Evolutionary conservation across 2,329 filamentous ascomycete genomes (phyloP), one percentile per base, ranked within the genome.

Genomic region (Nannizziopsis barbatae): DNA sequence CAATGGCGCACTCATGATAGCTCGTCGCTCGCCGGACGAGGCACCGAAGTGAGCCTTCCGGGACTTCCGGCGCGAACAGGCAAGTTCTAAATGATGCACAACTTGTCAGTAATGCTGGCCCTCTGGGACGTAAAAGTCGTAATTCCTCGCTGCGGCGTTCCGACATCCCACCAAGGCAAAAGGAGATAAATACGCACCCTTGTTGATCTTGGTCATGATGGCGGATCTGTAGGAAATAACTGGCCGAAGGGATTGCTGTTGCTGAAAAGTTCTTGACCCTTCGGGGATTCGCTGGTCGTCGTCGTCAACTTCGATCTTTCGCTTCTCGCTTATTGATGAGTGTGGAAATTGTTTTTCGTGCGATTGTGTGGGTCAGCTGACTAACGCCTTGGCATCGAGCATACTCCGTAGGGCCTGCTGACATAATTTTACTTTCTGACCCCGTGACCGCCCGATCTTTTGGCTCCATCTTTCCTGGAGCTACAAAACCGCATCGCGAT

Each of bases 41-140:
- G 92, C 92, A 71, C 79, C 77, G 82, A 94, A 98, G 81, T 98
- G 90, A 71, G 87, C 86, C 80, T 95, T 95, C 75, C 92, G 87
- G 76, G 87, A 92, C 87, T 98, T 98, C 77, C 90, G 84, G 76
- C 90, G 83, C 69, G 88, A 95, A 73, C 86, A 86, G 72, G 65
- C 61, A 56, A 69, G 53, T 53, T 57, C 67, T 70, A 45, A 20
- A 39, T 31, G 9, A 41, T 40, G 20, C 33, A 43, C 2, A 49
- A 9, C 10, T 30, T 40, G 41, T 48, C 32, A 47, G 49, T 39
- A 42, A 37, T 27, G n/a, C 18, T 15, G 6, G 35, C 31, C 32
- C n/a, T n/a, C 43, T 14, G 12, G 22, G 52, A 31, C 42, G 9
- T 45, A 49, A 39, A 45, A 49, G n/a, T 39, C 35, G 15, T 49